Evolutionary conservation across 192 early-diverging fungal genomes (phyloP), one percentile per base, ranked within the genome.

Genomic region (Coemansia aciculifera): DNA sequence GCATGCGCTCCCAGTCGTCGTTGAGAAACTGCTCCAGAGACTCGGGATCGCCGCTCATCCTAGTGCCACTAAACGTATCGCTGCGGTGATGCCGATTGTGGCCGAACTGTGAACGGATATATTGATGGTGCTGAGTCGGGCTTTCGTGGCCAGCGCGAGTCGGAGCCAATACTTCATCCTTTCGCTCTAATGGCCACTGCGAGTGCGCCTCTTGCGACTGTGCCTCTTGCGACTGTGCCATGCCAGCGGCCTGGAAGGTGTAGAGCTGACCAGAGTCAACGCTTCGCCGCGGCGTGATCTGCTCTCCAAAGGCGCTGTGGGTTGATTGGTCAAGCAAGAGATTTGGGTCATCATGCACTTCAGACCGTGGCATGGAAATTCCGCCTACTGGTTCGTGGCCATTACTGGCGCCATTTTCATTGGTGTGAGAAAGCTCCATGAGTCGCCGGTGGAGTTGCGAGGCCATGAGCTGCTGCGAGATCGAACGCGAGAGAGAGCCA

Each of bases 1-100:
- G 69, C 67, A 63, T 60, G 48, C 74, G 79, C 54, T 70, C 79
- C 79, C 79, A 82, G 66, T 82, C 79, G 68, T 82, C 75, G 54
- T 63, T 65, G 2, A 82, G 68, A 12, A 77, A 71, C 49, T 68
- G 74, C 44, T 77, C 74, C 44, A 82, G 65, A 10, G 65, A 52
- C 64, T 73, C 71, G 4, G 81, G 46, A 69, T 75, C 64, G 39
- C 40, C 51, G 61, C 69, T 65, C 56, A 63, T 69, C 56, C 77
- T 43, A 68, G 69, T 46, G 60, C 68, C 63, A 65, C 75, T 57
- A 65, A 78, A 36, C 46, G 78, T 64, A 69, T 72, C 48, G 75
- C 75, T 54, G 64, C 76, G 27, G 64, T 72, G 63, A 73, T 38
- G 36, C 38, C 59, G 32, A 21, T 19, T 38, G 21, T 60, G 59